Base-by-base conservation (phyloP, 345 rosid species). In the Gossypium anomalum region DNA sequence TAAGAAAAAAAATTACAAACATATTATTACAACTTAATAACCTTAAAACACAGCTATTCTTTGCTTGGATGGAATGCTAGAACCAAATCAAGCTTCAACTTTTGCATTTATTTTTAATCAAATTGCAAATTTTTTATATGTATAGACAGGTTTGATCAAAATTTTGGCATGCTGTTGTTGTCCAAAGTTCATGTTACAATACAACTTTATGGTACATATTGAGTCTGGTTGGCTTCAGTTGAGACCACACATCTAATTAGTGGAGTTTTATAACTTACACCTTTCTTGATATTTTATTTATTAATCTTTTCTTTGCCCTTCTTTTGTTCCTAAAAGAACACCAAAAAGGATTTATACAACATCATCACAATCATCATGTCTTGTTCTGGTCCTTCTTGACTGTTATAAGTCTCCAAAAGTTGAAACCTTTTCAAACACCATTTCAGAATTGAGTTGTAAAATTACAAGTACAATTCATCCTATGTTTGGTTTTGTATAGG, bases 11-110 rank as follows among this genome's bases (percentile, higher is more conserved):
- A 48, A 61, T 15, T n/a, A 43, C 49, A 2, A 16, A 52, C 53
- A 8, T 11, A 38, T 56, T 57, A 57, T 57, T 22, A 22, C 62
- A 57, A 22, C 27, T 57, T 25, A 27, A 27, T 27, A 41, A 72
- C 74, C 51, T 48, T 25, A 38, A 17, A 59, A 51, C 73, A 66
- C 25, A 52, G 47, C 80, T 67, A 83, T 85, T 87, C 86, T 81
- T 84, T 84, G 76, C 90, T 83, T 80, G 67, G 66, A 71, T 71
- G 66, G 23, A 67, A 73, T 83, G 82, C 48, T 76, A 62, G 62
- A 59, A 58, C 66, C 53, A 71, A 78, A 53, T 55, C 49, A 53
- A 49, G 59, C 25, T 70, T 56, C 71, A 69, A 70, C 52, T 78
- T 73, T 75, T 60, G 3, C 29, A 57, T 17, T 10, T 22, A 20